Conservation (phyloP, 2,329 filamentous ascomycete genomes). For the Exophiala lecanii-corni region DNA sequence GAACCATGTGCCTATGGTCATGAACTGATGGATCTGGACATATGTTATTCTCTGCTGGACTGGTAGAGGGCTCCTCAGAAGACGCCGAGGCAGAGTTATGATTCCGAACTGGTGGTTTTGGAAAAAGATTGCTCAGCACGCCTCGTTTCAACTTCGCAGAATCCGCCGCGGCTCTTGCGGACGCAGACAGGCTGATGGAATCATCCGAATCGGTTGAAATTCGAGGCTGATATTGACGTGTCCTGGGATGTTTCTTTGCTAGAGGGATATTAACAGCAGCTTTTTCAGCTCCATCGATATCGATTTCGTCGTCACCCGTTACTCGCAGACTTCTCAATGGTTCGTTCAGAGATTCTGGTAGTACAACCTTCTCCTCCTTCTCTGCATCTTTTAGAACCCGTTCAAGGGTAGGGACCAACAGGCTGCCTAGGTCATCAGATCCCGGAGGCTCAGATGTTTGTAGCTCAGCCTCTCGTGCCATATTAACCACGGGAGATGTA, state of each 20-base stretch:
- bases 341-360: constrained; percentile 17
- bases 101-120: constrained; percentile 9
- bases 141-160: constrained; percentile 26
- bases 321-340: constrained; percentile 20
- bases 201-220: not conserved
- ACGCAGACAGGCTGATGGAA: constrained; percentile 18
- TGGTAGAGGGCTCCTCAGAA: constrained; percentile 5
- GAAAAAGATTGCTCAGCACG: constrained; percentile 18
- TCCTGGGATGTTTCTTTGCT: constrained; percentile 12
- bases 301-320: constrained; percentile 14
- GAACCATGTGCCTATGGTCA: constrained; percentile 12
- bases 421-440: no score
- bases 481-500: no score
- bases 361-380: no score
- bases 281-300: constrained; percentile 15
- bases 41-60: not conserved
- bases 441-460: no score
- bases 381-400: no score
- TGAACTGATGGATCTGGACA: constrained; percentile 23
- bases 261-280: constrained; percentile 19
- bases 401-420: no score
- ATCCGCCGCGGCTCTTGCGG: constrained; percentile 25
- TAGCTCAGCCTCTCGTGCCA: no score
- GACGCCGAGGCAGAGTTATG: constrained; percentile 5
- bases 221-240: constrained; percentile 1